Conservation (phyloP, 805 yeast species). For the Yamadazyma laniorum region DNA sequence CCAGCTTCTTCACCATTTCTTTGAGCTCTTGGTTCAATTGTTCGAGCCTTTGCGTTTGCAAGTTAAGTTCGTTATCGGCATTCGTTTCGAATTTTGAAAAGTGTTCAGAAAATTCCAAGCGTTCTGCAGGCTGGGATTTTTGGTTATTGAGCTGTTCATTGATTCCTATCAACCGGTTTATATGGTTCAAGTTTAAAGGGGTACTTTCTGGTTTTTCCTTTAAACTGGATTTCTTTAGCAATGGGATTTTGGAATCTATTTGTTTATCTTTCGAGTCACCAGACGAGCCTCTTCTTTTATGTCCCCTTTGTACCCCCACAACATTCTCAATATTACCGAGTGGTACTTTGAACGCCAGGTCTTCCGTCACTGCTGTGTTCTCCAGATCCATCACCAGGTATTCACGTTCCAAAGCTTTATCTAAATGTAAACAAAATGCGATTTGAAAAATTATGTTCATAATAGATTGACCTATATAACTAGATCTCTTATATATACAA, state of each 20-base stretch:
- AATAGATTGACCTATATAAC: too few species aligned
- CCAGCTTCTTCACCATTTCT: constrained; percentile 14
- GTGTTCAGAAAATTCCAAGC: constrained; percentile 4
- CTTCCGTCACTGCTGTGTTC: background rate
- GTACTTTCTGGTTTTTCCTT: constrained; percentile 1
- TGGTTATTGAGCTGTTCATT: constrained; percentile 7
- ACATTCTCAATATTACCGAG: constrained; percentile 8
- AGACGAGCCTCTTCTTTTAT: constrained; percentile 3
- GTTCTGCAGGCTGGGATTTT: background rate
- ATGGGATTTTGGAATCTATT: constrained; percentile 2
- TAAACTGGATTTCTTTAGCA: constrained; percentile 3
- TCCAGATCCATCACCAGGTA: constrained; percentile 2
- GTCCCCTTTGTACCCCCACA: background rate
- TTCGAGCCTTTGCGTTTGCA: constrained; percentile 4
- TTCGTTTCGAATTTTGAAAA: background rate
- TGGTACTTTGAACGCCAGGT: constrained; percentile 5
- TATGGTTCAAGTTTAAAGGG: constrained; percentile 14
- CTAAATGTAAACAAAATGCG: constrained; percentile 14
- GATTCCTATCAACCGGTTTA: constrained; percentile 17
- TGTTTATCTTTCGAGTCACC: background rate
- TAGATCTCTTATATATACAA: too few species aligned
- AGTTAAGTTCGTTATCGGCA: constrained; percentile 2
- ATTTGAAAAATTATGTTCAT: too few species aligned
- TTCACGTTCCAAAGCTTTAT: background rate
- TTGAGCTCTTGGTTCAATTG: constrained; percentile 14